Base-by-base conservation (phyloP, 192 early-diverging fungal genomes). In the Martensiomyces pterosporus region DNA sequence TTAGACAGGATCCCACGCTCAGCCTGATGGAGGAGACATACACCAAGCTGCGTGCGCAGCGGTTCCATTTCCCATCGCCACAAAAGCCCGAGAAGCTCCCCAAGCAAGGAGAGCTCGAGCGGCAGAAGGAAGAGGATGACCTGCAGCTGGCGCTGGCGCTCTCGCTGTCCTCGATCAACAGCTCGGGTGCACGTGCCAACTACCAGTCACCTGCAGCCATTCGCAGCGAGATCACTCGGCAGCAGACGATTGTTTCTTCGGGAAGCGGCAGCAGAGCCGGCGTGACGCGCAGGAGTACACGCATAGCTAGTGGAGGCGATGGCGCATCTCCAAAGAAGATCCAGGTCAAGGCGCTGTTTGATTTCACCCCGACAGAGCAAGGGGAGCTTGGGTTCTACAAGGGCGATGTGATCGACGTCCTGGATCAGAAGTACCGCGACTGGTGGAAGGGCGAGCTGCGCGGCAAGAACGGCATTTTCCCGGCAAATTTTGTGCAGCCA, bases 401-500 rank as follows among this genome's bases (percentile, higher is more conserved):
- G 36, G 91, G 89, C 44, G 93, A 97, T 45, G 79, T 98, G 32
- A 82, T 97, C 46, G 78, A 81, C 9, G 97, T 99, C 17, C 58
- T 91, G 55, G 94, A 97, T 55, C 87, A 84, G 47, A 89, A 93
- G 8, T 99, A 92, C 76, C 84, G 90, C 49, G 97, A 99, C 64
- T 99, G 97, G 97, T 99, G 95, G 94, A 89, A 91, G 56, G 97
- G 94, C 18, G 83, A 89, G 62, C 66, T 87, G n/a, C 76, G 77
- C 10, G 89, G 89, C n/a, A 80, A 82, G 38, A 80, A 82, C 41
- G 97, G 97, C 10, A 94, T 99, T 34, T 98, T 99, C 52, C 97
- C 97, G 9, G 88, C 91, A 10, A 98, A 98, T 63, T 99, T 97
- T 75, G 94, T 98, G 16, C 82, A 90, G 47, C 79, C 82, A 18